Percentiles rank a stretch among this genome's conserved stretches.
Evolutionary conservation across 208 protist species (phyloP).

Genomic region (Acanthamoeba triangularis): DNA sequence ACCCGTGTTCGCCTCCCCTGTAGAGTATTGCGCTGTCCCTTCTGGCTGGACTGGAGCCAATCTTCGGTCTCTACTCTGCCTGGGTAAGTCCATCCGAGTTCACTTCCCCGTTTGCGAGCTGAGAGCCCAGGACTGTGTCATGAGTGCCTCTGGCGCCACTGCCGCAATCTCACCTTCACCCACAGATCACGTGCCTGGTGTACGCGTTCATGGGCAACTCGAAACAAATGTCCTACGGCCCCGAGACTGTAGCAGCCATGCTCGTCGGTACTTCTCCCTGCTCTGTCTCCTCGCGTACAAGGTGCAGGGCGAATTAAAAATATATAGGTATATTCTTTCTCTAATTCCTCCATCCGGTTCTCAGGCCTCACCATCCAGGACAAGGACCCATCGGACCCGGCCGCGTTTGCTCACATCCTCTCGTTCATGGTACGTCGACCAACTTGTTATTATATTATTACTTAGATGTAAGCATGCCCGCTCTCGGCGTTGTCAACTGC

Average conservation of each 20-base stretch:
- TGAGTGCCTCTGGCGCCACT: too few relatives aligned
- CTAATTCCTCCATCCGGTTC: neutral
- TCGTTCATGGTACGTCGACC: constrained; percentile 42
- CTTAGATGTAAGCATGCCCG: too few relatives aligned
- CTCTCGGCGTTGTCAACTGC: too few relatives aligned
- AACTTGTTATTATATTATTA: too few relatives aligned
- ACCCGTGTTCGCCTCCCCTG: too few relatives aligned
- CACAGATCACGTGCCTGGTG: constrained; percentile 13
- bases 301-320: too few relatives aligned
- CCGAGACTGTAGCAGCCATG: constrained; percentile 36
- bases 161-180: neutral
- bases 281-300: too few relatives aligned
- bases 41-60: neutral
- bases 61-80: constrained; percentile 36
- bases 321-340: neutral
- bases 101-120: too few relatives aligned
- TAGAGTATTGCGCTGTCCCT: constrained; percentile 58
- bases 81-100: neutral
- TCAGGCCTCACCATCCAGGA: constrained; percentile 40
- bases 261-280: constrained; percentile 25
- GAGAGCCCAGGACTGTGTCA: too few relatives aligned
- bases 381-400: neutral
- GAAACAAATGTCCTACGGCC: constrained; percentile 28
- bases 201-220: constrained; percentile 62
- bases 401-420: constrained; percentile 23